Conservation (phyloP, 2,329 filamentous ascomycete genomes). For the Penicillium capsulatum region DNA sequence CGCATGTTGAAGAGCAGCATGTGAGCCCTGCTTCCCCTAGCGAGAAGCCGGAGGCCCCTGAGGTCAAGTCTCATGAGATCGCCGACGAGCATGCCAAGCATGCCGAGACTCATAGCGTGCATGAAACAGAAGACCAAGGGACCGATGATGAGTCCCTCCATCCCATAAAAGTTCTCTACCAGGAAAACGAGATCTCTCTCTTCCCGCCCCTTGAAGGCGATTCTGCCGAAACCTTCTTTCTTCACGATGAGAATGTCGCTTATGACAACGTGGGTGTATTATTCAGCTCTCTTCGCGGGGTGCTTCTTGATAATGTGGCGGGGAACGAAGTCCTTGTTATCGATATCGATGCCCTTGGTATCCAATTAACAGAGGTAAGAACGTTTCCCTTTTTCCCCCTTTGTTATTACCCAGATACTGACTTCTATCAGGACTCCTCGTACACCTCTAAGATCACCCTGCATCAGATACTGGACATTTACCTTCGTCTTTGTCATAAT, state of each 20-base stretch:
- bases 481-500: conserved; percentile 56
- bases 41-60: conserved; percentile 14
- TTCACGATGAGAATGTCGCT: conserved; percentile 54
- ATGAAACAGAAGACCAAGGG: conserved; percentile 8
- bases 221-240: conserved; percentile 53
- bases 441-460: conserved; percentile 50
- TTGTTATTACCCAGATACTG: neutral
- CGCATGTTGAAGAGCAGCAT: neutral
- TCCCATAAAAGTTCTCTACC: conserved; percentile 54
- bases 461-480: conserved; percentile 56
- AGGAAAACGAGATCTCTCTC: conserved; percentile 53
- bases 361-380: conserved; percentile 57
- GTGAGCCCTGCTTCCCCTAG: conserved; percentile 7
- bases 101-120: conserved; percentile 5
- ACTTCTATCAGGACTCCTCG: conserved; percentile 47
- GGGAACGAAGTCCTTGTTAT: conserved; percentile 57
- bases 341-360: conserved; percentile 51
- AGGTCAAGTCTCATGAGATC: conserved; percentile 10
- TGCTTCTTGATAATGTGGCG: conserved; percentile 53
- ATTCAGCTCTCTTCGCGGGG: conserved; percentile 53
- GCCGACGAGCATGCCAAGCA: conserved; percentile 6
- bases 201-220: conserved; percentile 55
- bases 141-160: conserved; percentile 28
- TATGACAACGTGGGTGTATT: conserved; percentile 52
- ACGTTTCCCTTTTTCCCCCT: neutral